phyloP scores from a whole-genome alignment of 352 stramenopile genomes.

The Globisporangium splendens region DNA sequence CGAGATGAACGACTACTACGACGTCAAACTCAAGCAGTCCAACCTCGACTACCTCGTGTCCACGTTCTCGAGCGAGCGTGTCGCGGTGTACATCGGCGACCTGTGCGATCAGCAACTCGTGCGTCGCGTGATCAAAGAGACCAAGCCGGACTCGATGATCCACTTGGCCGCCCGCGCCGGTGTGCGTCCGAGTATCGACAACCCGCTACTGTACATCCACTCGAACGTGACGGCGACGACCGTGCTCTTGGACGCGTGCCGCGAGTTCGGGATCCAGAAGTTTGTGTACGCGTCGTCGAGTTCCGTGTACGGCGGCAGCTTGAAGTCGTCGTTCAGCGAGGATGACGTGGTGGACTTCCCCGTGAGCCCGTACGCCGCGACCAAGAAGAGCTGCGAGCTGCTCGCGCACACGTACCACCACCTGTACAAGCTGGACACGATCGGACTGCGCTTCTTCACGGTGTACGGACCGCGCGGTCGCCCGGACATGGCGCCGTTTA shows the following conservation, averaged over 20 bases:
- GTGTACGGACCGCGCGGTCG: constrained; percentile 95
- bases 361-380: constrained; percentile 95
- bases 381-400: constrained; percentile 97
- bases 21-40: constrained; percentile 94
- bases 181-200: constrained; percentile 96
- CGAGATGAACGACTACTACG: constrained; percentile 99
- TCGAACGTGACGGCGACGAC: constrained; percentile 95
- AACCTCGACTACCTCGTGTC: constrained; percentile 89
- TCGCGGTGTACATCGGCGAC: constrained; percentile 88
- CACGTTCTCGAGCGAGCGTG: constrained; percentile 45
- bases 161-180: constrained; percentile 96
- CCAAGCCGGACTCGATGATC: constrained; percentile 81
- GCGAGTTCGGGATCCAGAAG: constrained; percentile 87
- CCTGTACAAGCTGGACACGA: constrained; percentile 93
- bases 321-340: constrained; percentile 90
- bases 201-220: constrained; percentile 98
- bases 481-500: constrained; percentile 98
- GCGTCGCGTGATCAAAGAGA: constrained; percentile 86
- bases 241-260: constrained; percentile 90
- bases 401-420: constrained; percentile 97
- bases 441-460: constrained; percentile 98
- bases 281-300: constrained; percentile 96
- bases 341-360: constrained; percentile 91
- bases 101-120: constrained; percentile 94
- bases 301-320: constrained; percentile 94